A percentile compares a stretch with the other conserved stretches of the same genome.
phyloP scores from a whole-genome alignment of 768 basidiomycete genomes.

The Pleurotus salmoneostramineus region DNA sequence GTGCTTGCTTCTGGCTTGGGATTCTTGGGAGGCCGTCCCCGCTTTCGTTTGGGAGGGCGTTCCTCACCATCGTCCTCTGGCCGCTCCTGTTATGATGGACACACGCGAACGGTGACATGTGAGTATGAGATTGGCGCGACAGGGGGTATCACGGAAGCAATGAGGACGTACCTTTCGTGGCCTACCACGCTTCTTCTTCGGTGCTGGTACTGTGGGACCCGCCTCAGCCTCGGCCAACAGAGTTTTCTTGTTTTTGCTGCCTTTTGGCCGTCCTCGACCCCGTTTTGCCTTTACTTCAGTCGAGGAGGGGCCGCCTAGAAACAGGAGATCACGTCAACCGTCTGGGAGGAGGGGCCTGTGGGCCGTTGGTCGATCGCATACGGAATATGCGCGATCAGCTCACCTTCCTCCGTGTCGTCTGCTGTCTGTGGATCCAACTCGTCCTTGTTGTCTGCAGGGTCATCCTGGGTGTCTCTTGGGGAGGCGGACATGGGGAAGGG shows the following conservation, averaged over 20 bases:
- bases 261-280: slow-evolving; percentile 85
- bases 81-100: slow-evolving; percentile 34
- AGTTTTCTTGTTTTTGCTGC: slow-evolving; percentile 70
- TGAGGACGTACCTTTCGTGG: slow-evolving; percentile 54
- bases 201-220: slow-evolving; percentile 26
- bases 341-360: neutral
- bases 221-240: slow-evolving; percentile 21
- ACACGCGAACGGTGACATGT: slow-evolving; percentile 15
- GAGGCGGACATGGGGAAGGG: slow-evolving; percentile 55
- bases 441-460: slow-evolving; percentile 48
- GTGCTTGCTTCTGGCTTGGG: slow-evolving; percentile 39
- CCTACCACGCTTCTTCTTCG: slow-evolving; percentile 58
- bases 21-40: slow-evolving; percentile 73
- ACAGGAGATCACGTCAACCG: slow-evolving; percentile 15
- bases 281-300: slow-evolving; percentile 53
- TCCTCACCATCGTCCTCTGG: slow-evolving; percentile 41
- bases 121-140: slow-evolving; percentile 5
- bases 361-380: slow-evolving; percentile 7
- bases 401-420: slow-evolving; percentile 6
- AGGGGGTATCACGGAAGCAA: slow-evolving; percentile 17
- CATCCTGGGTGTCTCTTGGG: slow-evolving; percentile 47
- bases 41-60: slow-evolving; percentile 57
- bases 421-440: slow-evolving; percentile 40
- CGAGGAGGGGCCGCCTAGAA: slow-evolving; percentile 35
- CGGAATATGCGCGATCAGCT: slow-evolving; percentile 4